phyloP scores from a whole-genome alignment of 768 basidiomycete genomes.

The Myochromella boudieri region DNA sequence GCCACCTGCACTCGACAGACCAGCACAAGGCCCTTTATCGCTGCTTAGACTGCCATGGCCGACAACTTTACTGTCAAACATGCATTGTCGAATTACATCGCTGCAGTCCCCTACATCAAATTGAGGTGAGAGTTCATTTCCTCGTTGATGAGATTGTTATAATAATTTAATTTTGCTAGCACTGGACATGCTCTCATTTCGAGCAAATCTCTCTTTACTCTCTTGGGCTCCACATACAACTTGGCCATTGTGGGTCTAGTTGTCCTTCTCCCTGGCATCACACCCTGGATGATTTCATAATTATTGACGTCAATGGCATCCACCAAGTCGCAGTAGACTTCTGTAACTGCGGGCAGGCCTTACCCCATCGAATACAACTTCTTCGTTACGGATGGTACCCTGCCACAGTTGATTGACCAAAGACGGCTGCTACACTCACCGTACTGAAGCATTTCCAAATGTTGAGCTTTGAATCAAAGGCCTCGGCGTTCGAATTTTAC shows the following conservation, averaged over 20 bases:
- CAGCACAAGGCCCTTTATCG: background rate
- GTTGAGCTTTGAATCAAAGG: conserved; percentile 28
- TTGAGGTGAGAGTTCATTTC: background rate
- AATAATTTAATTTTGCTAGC: background rate
- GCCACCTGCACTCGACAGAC: background rate
- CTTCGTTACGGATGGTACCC: conserved; percentile 26
- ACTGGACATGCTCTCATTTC: background rate
- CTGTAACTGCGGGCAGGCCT: conserved; percentile 24
- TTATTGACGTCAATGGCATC: conserved; percentile 26
- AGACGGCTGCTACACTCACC: conserved; percentile 29
- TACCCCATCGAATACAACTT: conserved; percentile 23
- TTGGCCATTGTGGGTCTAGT: conserved; percentile 5
- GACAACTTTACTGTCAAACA: background rate
- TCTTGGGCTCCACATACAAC: conserved; percentile 3
- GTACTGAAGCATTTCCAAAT: conserved; percentile 24
- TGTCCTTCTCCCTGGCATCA: conserved; percentile 15
- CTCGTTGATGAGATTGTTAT: background rate
- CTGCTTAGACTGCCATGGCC: conserved; percentile 8
- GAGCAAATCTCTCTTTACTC: background rate
- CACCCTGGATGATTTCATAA: conserved; percentile 21
- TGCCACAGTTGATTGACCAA: conserved; percentile 20
- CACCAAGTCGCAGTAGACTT: conserved; percentile 29
- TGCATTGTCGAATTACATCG: conserved; percentile 5
- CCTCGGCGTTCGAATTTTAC: conserved; percentile 27
- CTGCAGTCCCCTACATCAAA: background rate